Percentiles rank a stretch among this genome's conserved stretches.
Evolutionary conservation across 768 basidiomycete genomes (phyloP).

Genomic region (Russula virescens): DNA sequence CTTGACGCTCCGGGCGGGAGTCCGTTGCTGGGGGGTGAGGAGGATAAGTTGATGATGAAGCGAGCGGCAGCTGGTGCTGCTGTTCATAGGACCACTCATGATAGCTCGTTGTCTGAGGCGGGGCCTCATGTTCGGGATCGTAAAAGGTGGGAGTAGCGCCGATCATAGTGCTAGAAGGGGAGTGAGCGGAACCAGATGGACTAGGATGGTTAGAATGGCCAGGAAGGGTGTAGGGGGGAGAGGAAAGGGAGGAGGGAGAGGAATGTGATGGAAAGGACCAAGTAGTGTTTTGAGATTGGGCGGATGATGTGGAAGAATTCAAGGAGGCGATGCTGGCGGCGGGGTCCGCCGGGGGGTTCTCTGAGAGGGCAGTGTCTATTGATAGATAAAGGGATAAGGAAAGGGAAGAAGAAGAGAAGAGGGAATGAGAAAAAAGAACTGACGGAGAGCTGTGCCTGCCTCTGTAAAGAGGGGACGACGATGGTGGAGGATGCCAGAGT

Average conservation of each 20-base stretch:
- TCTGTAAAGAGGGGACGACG: not conserved
- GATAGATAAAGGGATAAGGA: not conserved
- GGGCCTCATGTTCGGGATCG: constrained; percentile 20
- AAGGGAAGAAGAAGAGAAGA: not conserved
- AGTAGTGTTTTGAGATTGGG: not conserved
- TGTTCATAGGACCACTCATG: constrained; percentile 12
- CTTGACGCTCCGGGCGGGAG: not conserved
- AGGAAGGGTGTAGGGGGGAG: not conserved
- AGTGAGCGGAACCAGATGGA: not conserved
- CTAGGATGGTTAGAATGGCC: constrained; percentile 2
- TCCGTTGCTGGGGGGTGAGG: not conserved
- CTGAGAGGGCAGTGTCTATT: constrained; percentile 4
- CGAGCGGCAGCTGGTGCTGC: not conserved
- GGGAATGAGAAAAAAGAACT: not conserved
- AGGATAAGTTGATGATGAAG: not conserved
- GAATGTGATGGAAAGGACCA: constrained; percentile 7
- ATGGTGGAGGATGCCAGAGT: not conserved
- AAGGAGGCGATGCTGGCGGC: constrained; percentile 7
- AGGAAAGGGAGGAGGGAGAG: constrained; percentile 1
- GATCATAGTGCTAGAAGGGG: constrained; percentile 24
- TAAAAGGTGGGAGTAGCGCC: constrained; percentile 24
- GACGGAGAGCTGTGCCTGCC: not conserved
- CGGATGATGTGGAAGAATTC: not conserved
- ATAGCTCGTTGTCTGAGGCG: constrained; percentile 14
- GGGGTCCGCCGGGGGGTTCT: not conserved